These are phyloP conservation scores for Citrus glauca DNA, from an alignment of 345 rosid genomes.

Conservation along the genomic window DNA sequence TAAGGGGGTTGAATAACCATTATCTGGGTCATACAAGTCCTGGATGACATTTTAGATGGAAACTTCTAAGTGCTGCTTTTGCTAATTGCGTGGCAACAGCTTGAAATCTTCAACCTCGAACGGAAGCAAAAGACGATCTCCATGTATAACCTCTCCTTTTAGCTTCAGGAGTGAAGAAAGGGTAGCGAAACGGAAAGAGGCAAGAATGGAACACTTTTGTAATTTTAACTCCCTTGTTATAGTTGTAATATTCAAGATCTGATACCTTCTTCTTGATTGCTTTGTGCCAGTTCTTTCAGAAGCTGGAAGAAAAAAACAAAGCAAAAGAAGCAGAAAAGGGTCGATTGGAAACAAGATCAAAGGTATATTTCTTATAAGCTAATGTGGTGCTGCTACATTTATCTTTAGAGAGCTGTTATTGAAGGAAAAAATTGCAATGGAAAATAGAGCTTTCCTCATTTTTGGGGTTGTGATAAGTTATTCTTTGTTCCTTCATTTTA, in stretches of 20 bases:
- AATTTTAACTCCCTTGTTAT: slow-evolving; percentile 3
- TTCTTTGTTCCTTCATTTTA: not conserved
- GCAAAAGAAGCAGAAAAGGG: slow-evolving; percentile 34
- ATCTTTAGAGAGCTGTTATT: not conserved
- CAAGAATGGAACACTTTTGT: slow-evolving; percentile 13
- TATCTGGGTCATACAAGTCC: not conserved
- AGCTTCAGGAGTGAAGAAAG: slow-evolving; percentile 82
- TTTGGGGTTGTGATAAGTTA: not conserved
- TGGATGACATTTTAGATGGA: not conserved
- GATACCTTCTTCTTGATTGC: slow-evolving; percentile 12
- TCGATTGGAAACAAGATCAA: slow-evolving; percentile 30
- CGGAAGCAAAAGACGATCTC: slow-evolving; percentile 40
- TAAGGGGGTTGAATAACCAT: not conserved
- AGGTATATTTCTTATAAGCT: slow-evolving; percentile 25
- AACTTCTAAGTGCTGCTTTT: slow-evolving; percentile 9
- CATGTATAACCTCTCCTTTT: slow-evolving; percentile 49
- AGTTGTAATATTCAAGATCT: not conserved
- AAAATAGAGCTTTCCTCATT: no score
- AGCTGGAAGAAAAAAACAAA: slow-evolving; percentile 54
- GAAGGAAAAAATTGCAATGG: not conserved
- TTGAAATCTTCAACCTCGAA: slow-evolving; percentile 33
- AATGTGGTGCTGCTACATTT: not conserved
- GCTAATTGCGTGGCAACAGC: slow-evolving; percentile 30
- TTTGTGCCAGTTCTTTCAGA: slow-evolving; percentile 52
- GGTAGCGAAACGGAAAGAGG: slow-evolving; percentile 85